Evolutionary conservation across 768 basidiomycete genomes (phyloP).

Genomic region (Collybiopsis confluens): DNA sequence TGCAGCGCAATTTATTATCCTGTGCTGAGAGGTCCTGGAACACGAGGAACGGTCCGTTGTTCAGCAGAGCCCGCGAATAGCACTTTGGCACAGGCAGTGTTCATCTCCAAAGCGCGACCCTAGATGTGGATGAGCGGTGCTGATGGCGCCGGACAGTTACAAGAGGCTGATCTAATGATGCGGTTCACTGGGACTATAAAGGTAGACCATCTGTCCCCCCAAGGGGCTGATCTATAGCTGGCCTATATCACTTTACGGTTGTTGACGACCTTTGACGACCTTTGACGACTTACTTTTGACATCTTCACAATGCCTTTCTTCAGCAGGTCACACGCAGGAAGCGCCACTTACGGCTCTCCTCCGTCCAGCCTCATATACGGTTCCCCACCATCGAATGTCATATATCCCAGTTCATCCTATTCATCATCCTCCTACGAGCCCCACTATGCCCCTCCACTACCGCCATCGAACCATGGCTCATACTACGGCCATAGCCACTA

Average conservation of each 20-base stretch:
- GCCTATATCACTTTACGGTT: conserved; percentile 5
- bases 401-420: background rate
- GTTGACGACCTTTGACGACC: conserved; percentile 4
- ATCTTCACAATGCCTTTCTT: background rate
- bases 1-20: too few species aligned
- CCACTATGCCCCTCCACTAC: background rate
- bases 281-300: background rate
- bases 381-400: background rate
- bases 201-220: background rate
- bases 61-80: too few species aligned
- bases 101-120: too few species aligned
- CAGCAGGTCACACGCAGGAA: background rate
- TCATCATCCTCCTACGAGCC: background rate
- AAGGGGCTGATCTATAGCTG: background rate
- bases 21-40: too few species aligned
- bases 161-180: background rate
- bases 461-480: too few species aligned
- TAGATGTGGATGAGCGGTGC: too few species aligned
- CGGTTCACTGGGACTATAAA: too few species aligned
- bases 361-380: background rate
- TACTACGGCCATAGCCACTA: background rate
- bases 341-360: background rate
- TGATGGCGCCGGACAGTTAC: too few species aligned
- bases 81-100: too few species aligned
- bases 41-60: too few species aligned